Conservation (phyloP, 768 basidiomycete genomes). For the Guyanaporus albipodus region DNA sequence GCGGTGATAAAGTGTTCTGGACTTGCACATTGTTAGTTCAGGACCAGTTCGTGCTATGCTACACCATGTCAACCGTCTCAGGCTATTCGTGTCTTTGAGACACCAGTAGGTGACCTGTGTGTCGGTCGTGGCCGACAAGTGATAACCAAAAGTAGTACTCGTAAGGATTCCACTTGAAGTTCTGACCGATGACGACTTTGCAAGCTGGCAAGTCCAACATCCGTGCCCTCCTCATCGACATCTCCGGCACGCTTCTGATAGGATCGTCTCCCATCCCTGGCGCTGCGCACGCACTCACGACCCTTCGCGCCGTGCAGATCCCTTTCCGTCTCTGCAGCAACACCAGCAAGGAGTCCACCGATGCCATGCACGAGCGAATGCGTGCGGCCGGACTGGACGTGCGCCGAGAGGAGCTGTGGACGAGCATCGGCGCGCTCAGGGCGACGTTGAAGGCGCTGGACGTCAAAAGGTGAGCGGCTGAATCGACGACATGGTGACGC, state of each 20-base stretch:
- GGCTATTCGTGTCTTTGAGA: too few relatives aligned
- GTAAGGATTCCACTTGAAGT: too few relatives aligned
- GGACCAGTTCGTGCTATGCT: too few relatives aligned
- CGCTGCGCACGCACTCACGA: slow-evolving; percentile 33
- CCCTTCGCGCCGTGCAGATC: slow-evolving; percentile 31
- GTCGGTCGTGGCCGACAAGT: too few relatives aligned
- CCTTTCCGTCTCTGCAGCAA: slow-evolving; percentile 63
- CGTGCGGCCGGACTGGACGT: slow-evolving; percentile 48
- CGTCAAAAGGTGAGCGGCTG: slow-evolving; percentile 37
- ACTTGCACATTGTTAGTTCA: too few relatives aligned
- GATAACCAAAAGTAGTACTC: too few relatives aligned
- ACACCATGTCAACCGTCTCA: too few relatives aligned
- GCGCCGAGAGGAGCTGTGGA: slow-evolving; percentile 49
- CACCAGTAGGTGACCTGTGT: too few relatives aligned
- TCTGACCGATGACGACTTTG: too few relatives aligned
- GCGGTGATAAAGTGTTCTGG: too few relatives aligned
- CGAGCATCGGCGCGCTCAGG: slow-evolving; percentile 59
- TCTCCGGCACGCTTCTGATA: slow-evolving; percentile 64
- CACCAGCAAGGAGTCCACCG: slow-evolving; percentile 60
- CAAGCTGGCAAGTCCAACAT: too few relatives aligned
- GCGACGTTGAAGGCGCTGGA: slow-evolving; percentile 38
- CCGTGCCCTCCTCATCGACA: slow-evolving; percentile 55
- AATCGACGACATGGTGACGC: not conserved
- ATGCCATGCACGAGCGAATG: slow-evolving; percentile 41
- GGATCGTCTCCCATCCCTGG: slow-evolving; percentile 45